Base-by-base conservation (phyloP, 2,329 filamentous ascomycete genomes). In the Sporothrix schenckii region DNA sequence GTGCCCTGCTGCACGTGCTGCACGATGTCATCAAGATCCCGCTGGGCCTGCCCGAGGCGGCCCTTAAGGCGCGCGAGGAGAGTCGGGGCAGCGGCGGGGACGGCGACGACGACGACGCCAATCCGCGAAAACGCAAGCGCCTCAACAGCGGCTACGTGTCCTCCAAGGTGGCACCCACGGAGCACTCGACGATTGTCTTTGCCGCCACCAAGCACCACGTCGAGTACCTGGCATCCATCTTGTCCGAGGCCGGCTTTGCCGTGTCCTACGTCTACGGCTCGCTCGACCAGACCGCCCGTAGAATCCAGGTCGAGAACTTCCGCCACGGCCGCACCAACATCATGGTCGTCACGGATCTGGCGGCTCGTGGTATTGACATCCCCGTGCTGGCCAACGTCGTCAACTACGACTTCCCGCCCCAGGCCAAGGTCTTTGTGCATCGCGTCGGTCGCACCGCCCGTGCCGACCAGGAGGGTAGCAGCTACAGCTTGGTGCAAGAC, bases 351-450 rank as follows among this genome's bases (percentile, higher is more conserved):
- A 99, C 95, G 0, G 95, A 99, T 78, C 93, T 99, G 69, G 95
- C 95, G 16, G 95, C 95, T 27, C 88, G 95, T 84, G 94, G 95
- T 88, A 96, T 99, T 72, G 95, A 99, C 88, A 97, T 99, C 75
- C 95, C 95, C 0, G 87, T 97, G 61, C 85, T 99, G 49, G 94
- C 93, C 70, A 98, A 99, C 78, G 95, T 99, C 71, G 94, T 99
- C 83, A 98, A 99, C 83, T 99, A 97, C 80, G 94, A 98, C 77
- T 99, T 99, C 74, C 94, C 95, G 3, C 92, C 94, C 1, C 95
- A 98, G 77, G 93, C 95, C 24, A 99, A 99, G 81, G 89, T 99
- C 54, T 99, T 96, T 76, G 91, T 99, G 39, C 95, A 99, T 80
- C 90, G 95, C 78, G 95, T 99, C 61, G 95, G 95, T 76, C 90